These are phyloP conservation scores for Trichoderma asperelloides DNA, from an alignment of 495 filamentous ascomycete genomes.

Conservation along the genomic window DNA sequence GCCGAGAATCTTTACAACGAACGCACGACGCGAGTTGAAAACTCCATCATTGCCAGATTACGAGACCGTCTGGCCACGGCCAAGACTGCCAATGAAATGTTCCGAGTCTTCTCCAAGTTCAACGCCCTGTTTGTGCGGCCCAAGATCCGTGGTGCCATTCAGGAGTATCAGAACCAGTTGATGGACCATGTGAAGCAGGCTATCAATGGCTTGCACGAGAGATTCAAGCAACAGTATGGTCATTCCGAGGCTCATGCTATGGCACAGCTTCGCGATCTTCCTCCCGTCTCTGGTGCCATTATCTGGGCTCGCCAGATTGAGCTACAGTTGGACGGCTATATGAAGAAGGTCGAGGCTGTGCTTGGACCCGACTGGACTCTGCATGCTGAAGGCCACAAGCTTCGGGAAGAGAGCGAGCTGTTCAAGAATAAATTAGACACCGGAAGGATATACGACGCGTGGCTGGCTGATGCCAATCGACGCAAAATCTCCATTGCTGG, in stretches of 20 bases:
- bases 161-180: constrained; percentile 93
- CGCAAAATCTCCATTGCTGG: constrained; percentile 85
- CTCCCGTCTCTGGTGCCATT: constrained; percentile 90
- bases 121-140: constrained; percentile 96
- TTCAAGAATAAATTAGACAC: constrained; percentile 97
- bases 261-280: constrained; percentile 90
- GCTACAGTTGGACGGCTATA: constrained; percentile 84
- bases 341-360: constrained; percentile 96
- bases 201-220: constrained; percentile 84
- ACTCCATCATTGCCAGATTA: constrained; percentile 93
- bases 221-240: constrained; percentile 97
- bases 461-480: constrained; percentile 80
- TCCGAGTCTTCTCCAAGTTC: constrained; percentile 98
- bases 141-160: constrained; percentile 94
- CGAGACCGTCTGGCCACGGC: constrained; percentile 89
- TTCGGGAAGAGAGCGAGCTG: constrained; percentile 76
- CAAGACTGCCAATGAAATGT: constrained; percentile 98
- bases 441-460: constrained; percentile 84
- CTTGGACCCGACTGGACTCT: constrained; percentile 88
- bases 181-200: constrained; percentile 96
- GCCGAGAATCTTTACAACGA: constrained; percentile 95
- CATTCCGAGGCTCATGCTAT: constrained; percentile 96
- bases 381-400: constrained; percentile 89
- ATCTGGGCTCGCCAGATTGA: constrained; percentile 97
- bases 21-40: constrained; percentile 90